These are phyloP conservation scores for Lindgomyces ingoldianus DNA, from an alignment of 495 filamentous ascomycete genomes.

Conservation along the genomic window DNA sequence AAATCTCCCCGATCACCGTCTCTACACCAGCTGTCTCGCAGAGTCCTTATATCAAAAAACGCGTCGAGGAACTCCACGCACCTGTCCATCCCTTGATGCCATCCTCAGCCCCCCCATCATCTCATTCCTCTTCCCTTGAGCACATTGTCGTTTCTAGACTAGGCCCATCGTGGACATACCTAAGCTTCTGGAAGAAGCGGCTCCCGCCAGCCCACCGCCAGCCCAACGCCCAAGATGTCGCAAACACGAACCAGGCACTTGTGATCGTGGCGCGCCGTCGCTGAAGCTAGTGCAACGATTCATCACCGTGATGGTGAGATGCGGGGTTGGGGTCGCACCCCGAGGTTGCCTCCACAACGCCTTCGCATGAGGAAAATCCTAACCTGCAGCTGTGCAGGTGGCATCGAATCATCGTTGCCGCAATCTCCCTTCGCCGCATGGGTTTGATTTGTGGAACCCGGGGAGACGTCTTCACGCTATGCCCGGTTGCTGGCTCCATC, in stretches of 20 bases:
- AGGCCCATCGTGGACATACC: conserved; percentile 12
- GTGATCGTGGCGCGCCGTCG: conserved; percentile 1
- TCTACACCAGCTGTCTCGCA: not conserved
- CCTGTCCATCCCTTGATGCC: conserved; percentile 2
- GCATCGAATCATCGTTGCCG: not conserved
- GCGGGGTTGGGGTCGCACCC: conserved; percentile 32
- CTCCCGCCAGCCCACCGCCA: conserved; percentile 20
- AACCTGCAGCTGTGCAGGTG: not conserved
- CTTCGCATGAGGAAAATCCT: not conserved
- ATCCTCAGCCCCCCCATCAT: not conserved
- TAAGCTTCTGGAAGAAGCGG: conserved; percentile 28
- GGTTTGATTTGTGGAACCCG: conserved; percentile 19
- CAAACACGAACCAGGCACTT: not conserved
- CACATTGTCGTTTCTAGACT: conserved; percentile 22
- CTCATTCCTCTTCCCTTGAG: not conserved
- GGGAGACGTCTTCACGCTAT: not conserved
- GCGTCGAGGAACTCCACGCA: not conserved
- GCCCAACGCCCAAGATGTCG: not conserved
- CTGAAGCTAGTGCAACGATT: conserved; percentile 10
- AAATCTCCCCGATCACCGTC: no score
- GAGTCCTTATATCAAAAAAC: conserved; percentile 12
- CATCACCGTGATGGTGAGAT: conserved; percentile 4
- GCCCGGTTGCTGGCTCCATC: conserved; percentile 2
- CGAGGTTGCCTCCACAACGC: conserved; percentile 8
- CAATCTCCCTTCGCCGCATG: not conserved